phyloP scores from a whole-genome alignment of 495 filamentous ascomycete species.

The Daldinia concentrica region DNA sequence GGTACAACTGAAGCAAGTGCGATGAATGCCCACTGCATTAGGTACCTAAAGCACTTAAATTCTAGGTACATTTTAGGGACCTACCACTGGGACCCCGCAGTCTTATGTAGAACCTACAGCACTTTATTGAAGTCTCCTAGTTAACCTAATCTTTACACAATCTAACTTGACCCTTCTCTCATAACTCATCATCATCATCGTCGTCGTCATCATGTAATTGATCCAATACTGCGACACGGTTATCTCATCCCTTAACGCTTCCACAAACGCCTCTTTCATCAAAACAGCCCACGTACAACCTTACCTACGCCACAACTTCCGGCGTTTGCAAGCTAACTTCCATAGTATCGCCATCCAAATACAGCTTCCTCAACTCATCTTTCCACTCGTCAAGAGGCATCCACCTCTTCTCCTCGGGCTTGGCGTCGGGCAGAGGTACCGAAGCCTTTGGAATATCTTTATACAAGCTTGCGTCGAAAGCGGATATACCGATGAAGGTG shows the following conservation, averaged over 20 bases:
- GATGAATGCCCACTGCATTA: too few relatives aligned
- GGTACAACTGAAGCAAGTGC: too few relatives aligned
- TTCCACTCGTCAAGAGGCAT: conserved; percentile 54
- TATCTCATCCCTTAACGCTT: too few relatives aligned
- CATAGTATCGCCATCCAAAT: conserved; percentile 24
- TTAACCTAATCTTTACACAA: too few relatives aligned
- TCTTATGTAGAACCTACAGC: too few relatives aligned
- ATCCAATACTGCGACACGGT: too few relatives aligned
- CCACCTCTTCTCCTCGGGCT: conserved; percentile 40
- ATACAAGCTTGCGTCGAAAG: conserved; percentile 46
- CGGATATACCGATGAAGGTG: conserved; percentile 50
- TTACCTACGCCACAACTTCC: not conserved
- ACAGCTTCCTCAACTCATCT: conserved; percentile 40
- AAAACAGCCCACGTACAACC: not conserved
- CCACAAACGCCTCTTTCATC: not conserved
- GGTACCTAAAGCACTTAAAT: too few relatives aligned
- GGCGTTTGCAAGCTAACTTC: not conserved
- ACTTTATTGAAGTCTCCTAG: too few relatives aligned
- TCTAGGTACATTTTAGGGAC: too few relatives aligned
- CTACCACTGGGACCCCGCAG: too few relatives aligned
- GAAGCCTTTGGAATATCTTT: conserved; percentile 44
- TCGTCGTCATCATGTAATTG: too few relatives aligned
- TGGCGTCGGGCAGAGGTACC: conserved; percentile 30
- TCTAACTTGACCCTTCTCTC: not conserved
- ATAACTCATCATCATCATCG: not conserved